Evolutionary conservation across 345 rosid genomes (phyloP).

Genomic region (Populus ilicifolia): DNA sequence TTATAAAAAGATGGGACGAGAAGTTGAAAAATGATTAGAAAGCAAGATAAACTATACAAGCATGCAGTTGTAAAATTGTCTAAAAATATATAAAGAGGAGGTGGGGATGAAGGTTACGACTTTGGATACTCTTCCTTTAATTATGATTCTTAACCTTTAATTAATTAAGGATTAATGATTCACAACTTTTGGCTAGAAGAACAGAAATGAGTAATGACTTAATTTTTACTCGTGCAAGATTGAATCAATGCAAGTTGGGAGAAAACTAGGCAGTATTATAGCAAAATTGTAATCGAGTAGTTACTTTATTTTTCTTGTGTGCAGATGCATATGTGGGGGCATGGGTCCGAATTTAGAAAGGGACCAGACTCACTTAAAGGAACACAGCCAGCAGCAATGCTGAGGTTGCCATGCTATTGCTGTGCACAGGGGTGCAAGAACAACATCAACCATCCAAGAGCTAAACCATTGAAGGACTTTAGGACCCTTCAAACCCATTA

Average conservation of each 20-base stretch:
- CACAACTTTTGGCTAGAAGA: background rate
- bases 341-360: conserved; percentile 71
- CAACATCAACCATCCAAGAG: conserved; percentile 78
- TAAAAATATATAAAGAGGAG: conserved; percentile 6
- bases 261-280: background rate
- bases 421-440: conserved; percentile 77
- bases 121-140: conserved; percentile 26
- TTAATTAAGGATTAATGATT: background rate
- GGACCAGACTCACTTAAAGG: conserved; percentile 75
- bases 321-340: conserved; percentile 95
- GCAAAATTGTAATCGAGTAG: background rate
- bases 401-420: conserved; percentile 74
- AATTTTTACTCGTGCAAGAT: too few relatives aligned
- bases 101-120: background rate
- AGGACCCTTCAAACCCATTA: conserved; percentile 77
- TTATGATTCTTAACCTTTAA: conserved; percentile 6
- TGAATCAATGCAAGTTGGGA: too few relatives aligned
- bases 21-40: conserved; percentile 16
- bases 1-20: conserved; percentile 9
- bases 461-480: conserved; percentile 73
- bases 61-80: conserved; percentile 13
- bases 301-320: background rate
- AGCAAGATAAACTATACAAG: conserved; percentile 1
- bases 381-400: conserved; percentile 76
- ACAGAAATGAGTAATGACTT: too few relatives aligned